phyloP scores from a whole-genome alignment of 768 basidiomycete genomes.

The Boletus vermiculosoides region DNA sequence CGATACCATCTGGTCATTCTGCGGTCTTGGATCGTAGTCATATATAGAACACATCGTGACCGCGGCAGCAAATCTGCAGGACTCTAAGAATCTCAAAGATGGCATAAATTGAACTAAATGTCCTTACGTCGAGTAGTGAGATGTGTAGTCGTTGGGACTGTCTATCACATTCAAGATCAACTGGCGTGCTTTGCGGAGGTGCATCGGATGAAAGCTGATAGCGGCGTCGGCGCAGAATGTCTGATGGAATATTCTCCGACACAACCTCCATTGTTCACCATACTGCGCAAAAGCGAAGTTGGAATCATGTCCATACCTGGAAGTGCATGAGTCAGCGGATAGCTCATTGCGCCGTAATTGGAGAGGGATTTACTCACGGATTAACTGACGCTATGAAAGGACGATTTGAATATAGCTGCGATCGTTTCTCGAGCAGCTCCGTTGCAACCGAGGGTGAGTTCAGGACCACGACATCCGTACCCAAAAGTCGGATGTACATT shows the following conservation, averaged over 20 bases:
- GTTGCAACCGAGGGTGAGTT: conserved; percentile 41
- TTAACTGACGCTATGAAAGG: conserved; percentile 32
- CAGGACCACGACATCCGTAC: conserved; percentile 43
- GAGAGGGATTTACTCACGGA: conserved; percentile 11
- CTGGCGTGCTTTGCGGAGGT: conserved; percentile 9
- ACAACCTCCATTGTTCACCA: conserved; percentile 12
- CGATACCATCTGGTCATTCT: conserved; percentile 16
- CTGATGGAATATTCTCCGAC: conserved; percentile 16
- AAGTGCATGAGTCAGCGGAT: neutral
- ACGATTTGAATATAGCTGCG: conserved; percentile 50
- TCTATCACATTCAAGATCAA: conserved; percentile 8
- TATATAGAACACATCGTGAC: conserved; percentile 21
- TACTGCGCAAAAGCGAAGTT: conserved; percentile 13
- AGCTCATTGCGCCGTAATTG: neutral
- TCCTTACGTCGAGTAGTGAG: conserved; percentile 13
- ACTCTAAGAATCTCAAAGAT: neutral
- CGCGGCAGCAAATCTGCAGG: conserved; percentile 31
- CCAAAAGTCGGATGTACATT: conserved; percentile 48
- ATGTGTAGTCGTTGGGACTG: neutral
- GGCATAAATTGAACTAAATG: neutral
- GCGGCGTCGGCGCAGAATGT: conserved; percentile 6
- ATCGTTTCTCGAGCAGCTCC: conserved; percentile 49
- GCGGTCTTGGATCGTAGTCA: conserved; percentile 10
- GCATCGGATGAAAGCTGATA: conserved; percentile 4
- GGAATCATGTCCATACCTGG: conserved; percentile 19